Base-by-base conservation (phyloP, 78 protist genomes). In the Dictyostelium intermedium region DNA sequence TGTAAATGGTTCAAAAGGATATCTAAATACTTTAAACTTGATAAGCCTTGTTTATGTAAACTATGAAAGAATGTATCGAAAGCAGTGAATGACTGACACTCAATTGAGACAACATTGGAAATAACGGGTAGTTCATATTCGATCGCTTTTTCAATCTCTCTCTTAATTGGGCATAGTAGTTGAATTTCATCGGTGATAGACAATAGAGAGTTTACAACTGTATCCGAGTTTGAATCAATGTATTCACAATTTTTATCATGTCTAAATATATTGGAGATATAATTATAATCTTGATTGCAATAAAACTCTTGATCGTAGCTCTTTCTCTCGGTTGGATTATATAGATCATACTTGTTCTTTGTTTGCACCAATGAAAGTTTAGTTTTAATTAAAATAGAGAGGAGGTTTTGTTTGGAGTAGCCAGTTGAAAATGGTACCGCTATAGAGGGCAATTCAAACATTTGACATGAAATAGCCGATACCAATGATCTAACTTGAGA, bases 391-490 rank as follows among this genome's bases (percentile, higher is more conserved):
- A 89, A 13, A 6, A 41, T 66, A 3, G 43, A 47, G 5, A 89
- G 11, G 10, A 89, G 16, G 60, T 89, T 89, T 23, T 78, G 73
- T 47, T 76, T 80, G 23, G 85, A 81, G 13, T 78, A 80, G 14
- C 94, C 94, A 30, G 94, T 89, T 23, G 78, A 69, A 47, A 89
- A 89, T 7, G 94, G 87, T 0, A 80, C 30, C 1, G 84, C 80
- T 2, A 89, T 89, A 0, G 87, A 80, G 3, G 94, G 94, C 14
- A 89, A 18, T 77, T 89, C 94, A 89, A 89, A 89, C 94, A 89
- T 89, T 80, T 89, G 94, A 69, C 94, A 89, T 2, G 82, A n/a
- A 7, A 89, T 80, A 0, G 94, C 84, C 4, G 87, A 63, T 5
- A 89, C 53, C 18, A 89, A 34, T 14, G 82, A 47, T 60, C 45